Evolutionary conservation across 257 asterid species (phyloP).

Genomic region (Thymus mandschuricus): DNA sequence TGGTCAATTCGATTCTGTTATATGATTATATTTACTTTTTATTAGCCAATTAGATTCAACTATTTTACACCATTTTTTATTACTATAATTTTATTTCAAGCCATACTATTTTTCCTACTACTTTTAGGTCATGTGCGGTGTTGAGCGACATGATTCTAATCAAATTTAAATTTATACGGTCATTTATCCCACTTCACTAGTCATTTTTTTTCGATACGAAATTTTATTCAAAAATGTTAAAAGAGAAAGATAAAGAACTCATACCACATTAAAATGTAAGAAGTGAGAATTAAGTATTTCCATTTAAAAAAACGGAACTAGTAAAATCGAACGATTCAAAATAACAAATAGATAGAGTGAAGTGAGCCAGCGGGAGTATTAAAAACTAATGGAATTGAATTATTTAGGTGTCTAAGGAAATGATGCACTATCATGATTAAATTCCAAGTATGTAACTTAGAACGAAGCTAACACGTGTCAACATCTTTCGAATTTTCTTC

Average conservation of each 20-base stretch:
- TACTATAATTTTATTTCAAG: not conserved
- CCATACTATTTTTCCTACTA: not conserved
- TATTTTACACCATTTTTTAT: slow-evolving; percentile 24
- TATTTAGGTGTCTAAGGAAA: not conserved
- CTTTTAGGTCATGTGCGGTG: slow-evolving; percentile 34
- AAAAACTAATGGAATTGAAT: no score
- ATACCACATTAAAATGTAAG: no score
- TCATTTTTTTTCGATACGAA: no score
- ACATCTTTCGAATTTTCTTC: slow-evolving; percentile 31
- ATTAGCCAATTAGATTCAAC: slow-evolving; percentile 32
- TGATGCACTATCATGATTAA: slow-evolving; percentile 12
- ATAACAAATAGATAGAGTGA: no score
- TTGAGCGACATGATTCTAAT: slow-evolving; percentile 25
- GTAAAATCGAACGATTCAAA: no score
- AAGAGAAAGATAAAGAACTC: no score
- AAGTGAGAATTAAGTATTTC: no score
- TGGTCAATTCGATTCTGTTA: slow-evolving; percentile 37
- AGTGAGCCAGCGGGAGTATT: no score
- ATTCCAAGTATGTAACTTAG: not conserved
- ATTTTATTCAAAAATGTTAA: no score
- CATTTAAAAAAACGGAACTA: no score
- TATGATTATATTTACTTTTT: slow-evolving; percentile 36
- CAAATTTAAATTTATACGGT: not conserved
- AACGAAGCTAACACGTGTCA: slow-evolving; percentile 30
- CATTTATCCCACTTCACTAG: no score